Evolutionary conservation across 371 early-diverging fungal genomes (phyloP).

Genomic region (Mucor mucedo): DNA sequence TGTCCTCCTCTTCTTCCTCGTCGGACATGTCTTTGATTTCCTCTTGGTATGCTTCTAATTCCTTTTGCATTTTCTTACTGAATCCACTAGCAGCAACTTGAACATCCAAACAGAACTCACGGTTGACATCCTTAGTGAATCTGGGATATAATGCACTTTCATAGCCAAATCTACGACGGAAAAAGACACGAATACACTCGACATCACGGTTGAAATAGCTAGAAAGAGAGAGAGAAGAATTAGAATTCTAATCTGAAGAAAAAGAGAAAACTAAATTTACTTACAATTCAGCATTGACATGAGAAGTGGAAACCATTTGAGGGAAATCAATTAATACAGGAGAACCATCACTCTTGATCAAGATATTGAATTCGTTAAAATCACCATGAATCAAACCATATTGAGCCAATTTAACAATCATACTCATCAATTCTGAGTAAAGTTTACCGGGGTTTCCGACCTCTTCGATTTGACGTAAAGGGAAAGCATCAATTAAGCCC

Average conservation of each 20-base stretch:
- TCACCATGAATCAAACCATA: constrained; percentile 99
- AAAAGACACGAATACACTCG: constrained; percentile 95
- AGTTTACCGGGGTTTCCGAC: constrained; percentile 90
- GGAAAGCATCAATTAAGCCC: constrained; percentile 94
- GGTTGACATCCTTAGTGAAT: constrained; percentile 82
- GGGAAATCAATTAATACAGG: constrained; percentile 99
- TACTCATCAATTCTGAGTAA: constrained; percentile 91
- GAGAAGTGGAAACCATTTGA: constrained; percentile 98
- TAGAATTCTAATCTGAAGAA: neutral
- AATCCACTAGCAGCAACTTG: constrained; percentile 96
- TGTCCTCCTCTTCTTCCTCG: constrained; percentile 42
- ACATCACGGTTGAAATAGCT: constrained; percentile 98
- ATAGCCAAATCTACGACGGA: constrained; percentile 88
- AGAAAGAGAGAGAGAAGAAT: neutral
- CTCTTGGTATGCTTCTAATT: constrained; percentile 76
- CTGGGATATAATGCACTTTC: constrained; percentile 90
- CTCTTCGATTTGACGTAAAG: constrained; percentile 89
- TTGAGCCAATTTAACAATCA: constrained; percentile 94
- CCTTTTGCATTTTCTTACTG: constrained; percentile 86
- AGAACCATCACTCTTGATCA: constrained; percentile 85
- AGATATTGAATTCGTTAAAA: constrained; percentile 99
- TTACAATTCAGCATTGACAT: constrained; percentile 91
- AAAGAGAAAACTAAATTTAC: constrained; percentile 3
- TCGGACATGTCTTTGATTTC: constrained; percentile 53
- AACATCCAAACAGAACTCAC: constrained; percentile 91